Conservation (phyloP, 805 yeast genomes). For the Yarrowia divulgata region DNA sequence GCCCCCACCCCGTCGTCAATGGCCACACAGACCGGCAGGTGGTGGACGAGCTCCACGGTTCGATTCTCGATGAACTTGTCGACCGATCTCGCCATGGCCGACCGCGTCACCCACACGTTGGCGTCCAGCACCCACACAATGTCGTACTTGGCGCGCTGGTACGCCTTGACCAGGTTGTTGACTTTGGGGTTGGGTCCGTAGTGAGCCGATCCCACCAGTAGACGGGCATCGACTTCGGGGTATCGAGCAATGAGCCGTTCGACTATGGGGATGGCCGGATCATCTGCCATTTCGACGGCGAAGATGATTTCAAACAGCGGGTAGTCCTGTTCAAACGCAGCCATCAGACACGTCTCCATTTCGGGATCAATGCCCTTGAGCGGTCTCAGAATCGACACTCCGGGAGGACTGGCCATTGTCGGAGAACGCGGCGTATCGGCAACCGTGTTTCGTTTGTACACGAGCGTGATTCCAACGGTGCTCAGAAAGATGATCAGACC, state of each 20-base stretch:
- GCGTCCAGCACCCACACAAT: slow-evolving; percentile 86
- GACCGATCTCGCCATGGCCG: slow-evolving; percentile 71
- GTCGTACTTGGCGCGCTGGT: slow-evolving; percentile 69
- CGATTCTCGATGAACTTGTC: slow-evolving; percentile 52
- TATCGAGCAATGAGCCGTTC: slow-evolving; percentile 58
- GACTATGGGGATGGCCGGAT: slow-evolving; percentile 70
- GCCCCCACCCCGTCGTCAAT: slow-evolving; percentile 60
- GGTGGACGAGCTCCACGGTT: slow-evolving; percentile 73
- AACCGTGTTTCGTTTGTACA: slow-evolving; percentile 17
- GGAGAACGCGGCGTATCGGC: background rate
- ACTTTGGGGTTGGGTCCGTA: slow-evolving; percentile 91
- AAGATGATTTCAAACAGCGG: slow-evolving; percentile 76
- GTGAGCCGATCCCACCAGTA: slow-evolving; percentile 59
- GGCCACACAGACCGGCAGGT: slow-evolving; percentile 62
- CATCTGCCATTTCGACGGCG: slow-evolving; percentile 70
- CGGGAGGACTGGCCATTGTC: slow-evolving; percentile 47
- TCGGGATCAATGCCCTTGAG: slow-evolving; percentile 85
- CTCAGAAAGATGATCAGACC: slow-evolving; percentile 21
- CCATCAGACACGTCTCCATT: slow-evolving; percentile 68
- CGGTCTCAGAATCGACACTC: slow-evolving; percentile 82
- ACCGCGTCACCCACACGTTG: slow-evolving; percentile 77
- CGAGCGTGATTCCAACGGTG: slow-evolving; percentile 17
- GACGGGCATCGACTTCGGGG: slow-evolving; percentile 63
- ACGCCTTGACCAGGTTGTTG: slow-evolving; percentile 85
- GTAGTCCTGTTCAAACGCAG: slow-evolving; percentile 72